Conservation (phyloP, 139 green algal species). For the Penium margaritaceum region DNA sequence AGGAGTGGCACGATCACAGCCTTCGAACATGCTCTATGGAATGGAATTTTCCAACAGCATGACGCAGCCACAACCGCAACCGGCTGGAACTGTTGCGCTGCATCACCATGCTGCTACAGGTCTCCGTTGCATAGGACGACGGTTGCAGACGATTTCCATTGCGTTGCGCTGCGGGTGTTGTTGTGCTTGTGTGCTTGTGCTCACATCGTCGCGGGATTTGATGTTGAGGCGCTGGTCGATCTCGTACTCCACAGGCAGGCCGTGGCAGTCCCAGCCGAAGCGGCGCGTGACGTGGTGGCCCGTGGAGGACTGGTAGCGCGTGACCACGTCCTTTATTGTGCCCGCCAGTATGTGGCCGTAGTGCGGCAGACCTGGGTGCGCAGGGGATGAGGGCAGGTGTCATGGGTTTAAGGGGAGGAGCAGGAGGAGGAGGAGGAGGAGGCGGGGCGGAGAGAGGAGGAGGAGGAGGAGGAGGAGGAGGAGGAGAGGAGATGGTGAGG, state of each 20-base stretch:
- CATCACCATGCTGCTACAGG: background rate
- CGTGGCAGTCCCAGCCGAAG: constrained; percentile 91
- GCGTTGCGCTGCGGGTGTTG: background rate
- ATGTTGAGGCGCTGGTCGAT: constrained; percentile 92
- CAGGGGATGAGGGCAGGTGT: too few species aligned
- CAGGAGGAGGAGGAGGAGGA: background rate
- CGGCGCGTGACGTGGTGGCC: constrained; percentile 77
- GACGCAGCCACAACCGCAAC: too few species aligned
- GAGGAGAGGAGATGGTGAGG: background rate
- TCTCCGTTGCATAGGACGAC: background rate
- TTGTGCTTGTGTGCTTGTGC: too few species aligned
- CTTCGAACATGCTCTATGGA: too few species aligned
- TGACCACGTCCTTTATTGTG: constrained; percentile 97
- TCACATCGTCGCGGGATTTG: constrained; percentile 36
- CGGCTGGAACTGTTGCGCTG: background rate
- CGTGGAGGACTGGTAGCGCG: constrained; percentile 76
- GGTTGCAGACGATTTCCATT: background rate
- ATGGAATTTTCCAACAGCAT: too few species aligned
- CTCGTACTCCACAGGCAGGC: constrained; percentile 95
- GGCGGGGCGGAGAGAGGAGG: background rate
- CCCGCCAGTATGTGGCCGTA: constrained; percentile 97
- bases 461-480: background rate
- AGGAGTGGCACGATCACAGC: background rate
- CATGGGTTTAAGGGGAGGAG: background rate
- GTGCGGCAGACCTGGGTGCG: constrained; percentile 73